phyloP scores from a whole-genome alignment of 768 basidiomycete genomes.

The Xerocomus spinulosus region DNA sequence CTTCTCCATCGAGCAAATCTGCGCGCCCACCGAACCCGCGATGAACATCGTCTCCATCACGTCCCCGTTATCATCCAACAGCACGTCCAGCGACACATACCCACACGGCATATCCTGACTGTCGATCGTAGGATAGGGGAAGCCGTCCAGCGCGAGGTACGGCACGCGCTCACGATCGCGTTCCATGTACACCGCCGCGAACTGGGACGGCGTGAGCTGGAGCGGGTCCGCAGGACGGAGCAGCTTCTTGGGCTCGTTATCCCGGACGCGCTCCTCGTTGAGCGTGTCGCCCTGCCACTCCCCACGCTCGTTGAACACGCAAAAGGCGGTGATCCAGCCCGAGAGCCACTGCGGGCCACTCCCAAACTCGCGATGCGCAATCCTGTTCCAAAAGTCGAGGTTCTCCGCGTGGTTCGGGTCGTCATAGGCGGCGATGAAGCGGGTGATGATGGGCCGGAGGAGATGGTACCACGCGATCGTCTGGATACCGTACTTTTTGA shows the following conservation, averaged over 20 bases:
- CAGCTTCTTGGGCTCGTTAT: constrained; percentile 30
- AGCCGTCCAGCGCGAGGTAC: constrained; percentile 23
- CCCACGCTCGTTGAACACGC: constrained; percentile 30
- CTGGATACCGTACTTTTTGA: constrained; percentile 35
- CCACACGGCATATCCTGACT: constrained; percentile 28
- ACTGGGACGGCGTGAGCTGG: constrained; percentile 22
- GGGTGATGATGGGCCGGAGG: constrained; percentile 36
- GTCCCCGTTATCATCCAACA: constrained; percentile 25
- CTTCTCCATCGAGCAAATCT: constrained; percentile 29
- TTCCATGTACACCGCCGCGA: constrained; percentile 24
- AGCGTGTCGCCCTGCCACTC: constrained; percentile 30
- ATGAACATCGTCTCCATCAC: constrained; percentile 25
- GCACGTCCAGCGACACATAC: constrained; percentile 27
- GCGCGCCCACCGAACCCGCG: constrained; percentile 27
- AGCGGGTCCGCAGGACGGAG: constrained; percentile 27
- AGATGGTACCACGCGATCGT: constrained; percentile 38
- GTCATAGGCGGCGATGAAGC: constrained; percentile 37
- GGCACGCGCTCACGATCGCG: constrained; percentile 15
- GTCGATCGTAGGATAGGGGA: constrained; percentile 29
- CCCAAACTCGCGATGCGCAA: constrained; percentile 25
- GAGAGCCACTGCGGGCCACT: constrained; percentile 32
- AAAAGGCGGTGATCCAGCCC: constrained; percentile 40
- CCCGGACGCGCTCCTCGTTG: constrained; percentile 26
- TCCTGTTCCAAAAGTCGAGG: constrained; percentile 37
- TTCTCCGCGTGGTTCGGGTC: constrained; percentile 26